Percentiles rank a stretch among this genome's conserved stretches.
Conservation (phyloP, 257 asterid species). For the Marsdenia floribunda region DNA sequence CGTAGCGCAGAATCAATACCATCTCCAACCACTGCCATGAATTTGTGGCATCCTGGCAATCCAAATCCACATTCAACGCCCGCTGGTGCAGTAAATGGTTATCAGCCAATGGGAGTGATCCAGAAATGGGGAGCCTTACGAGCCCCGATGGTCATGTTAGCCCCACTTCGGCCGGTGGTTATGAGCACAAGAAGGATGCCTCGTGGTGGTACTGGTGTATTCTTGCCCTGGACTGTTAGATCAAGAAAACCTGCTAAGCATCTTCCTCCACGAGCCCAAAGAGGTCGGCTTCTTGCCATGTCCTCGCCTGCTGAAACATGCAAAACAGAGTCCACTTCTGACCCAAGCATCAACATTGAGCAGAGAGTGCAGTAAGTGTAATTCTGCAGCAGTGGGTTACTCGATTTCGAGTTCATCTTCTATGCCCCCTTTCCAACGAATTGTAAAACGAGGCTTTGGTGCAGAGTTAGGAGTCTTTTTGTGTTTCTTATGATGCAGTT, state of each 20-base stretch:
- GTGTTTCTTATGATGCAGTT: conserved; percentile 4
- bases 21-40: conserved; percentile 43
- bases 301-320: conserved; percentile 44
- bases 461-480: conserved; percentile 25
- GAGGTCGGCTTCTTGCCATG: conserved; percentile 56
- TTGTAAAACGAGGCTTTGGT: conserved; percentile 26
- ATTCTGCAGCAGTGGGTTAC: not conserved
- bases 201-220: conserved; percentile 89
- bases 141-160: conserved; percentile 68
- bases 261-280: conserved; percentile 92
- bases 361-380: conserved; percentile 18
- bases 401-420: not conserved
- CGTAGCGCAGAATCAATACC: conserved; percentile 27
- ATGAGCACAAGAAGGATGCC: conserved; percentile 51
- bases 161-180: conserved; percentile 56
- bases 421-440: not conserved
- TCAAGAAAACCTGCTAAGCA: conserved; percentile 65
- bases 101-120: conserved; percentile 35
- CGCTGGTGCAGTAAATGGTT: conserved; percentile 25
- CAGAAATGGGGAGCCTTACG: conserved; percentile 75
- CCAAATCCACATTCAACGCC: conserved; percentile 43
- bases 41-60: conserved; percentile 73
- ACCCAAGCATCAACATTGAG: conserved; percentile 31
- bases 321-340: conserved; percentile 33
- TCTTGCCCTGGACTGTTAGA: conserved; percentile 71